phyloP scores from a whole-genome alignment of 2,329 filamentous ascomycete genomes.

The Fusarium oxysporum region DNA sequence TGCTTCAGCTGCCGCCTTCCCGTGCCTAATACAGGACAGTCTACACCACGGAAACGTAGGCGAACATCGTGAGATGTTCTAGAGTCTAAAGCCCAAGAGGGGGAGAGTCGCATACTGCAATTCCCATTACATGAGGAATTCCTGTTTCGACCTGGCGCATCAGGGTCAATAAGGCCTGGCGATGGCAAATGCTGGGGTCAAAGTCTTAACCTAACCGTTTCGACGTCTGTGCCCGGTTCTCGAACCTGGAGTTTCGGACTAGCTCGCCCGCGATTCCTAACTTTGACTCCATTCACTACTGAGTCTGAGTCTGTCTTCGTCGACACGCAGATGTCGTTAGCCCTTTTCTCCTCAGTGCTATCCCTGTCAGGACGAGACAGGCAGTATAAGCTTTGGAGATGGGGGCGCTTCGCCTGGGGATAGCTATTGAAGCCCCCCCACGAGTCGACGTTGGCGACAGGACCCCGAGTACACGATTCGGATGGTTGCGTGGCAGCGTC shows the following conservation, averaged over 20 bases:
- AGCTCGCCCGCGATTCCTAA: conserved; percentile 12
- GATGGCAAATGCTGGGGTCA: conserved; percentile 25
- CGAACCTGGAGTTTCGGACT: conserved; percentile 26
- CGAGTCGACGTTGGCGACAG: not conserved
- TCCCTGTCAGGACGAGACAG: conserved; percentile 23
- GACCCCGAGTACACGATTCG: conserved; percentile 7
- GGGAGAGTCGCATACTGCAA: conserved; percentile 24
- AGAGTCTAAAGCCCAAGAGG: conserved; percentile 1
- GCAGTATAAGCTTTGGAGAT: conserved; percentile 30
- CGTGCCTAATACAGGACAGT: not conserved
- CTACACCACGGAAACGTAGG: conserved; percentile 5
- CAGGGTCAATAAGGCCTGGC: conserved; percentile 13
- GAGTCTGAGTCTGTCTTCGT: conserved; percentile 18
- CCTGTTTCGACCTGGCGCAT: conserved; percentile 33
- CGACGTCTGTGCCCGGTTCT: conserved; percentile 29
- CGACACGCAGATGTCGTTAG: conserved; percentile 13
- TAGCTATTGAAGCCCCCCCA: conserved; percentile 3
- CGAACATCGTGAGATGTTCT: conserved; percentile 24
- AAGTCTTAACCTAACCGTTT: conserved; percentile 26
- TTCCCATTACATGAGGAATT: conserved; percentile 39
- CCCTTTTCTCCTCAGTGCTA: conserved; percentile 3
- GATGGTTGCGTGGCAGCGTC: conserved; percentile 15
- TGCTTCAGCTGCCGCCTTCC: conserved; percentile 20
- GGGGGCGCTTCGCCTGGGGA: conserved; percentile 22
- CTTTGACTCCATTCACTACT: conserved; percentile 9